phyloP scores from a whole-genome alignment of 495 filamentous ascomycete genomes.

The Pyrenula massariospora region DNA sequence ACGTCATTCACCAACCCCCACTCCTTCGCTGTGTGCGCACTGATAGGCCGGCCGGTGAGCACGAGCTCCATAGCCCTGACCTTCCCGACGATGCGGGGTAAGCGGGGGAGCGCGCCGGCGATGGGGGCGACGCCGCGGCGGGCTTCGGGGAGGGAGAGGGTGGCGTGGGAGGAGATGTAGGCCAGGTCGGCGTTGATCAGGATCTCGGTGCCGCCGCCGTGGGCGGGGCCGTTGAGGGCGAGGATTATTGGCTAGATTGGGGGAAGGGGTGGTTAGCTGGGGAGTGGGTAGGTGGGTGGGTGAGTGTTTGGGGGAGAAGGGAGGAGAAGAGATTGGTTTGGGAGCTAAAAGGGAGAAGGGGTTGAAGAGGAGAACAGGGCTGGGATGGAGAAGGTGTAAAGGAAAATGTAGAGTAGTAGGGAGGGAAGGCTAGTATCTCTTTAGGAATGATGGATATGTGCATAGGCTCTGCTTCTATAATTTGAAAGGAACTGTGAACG shows the following conservation, averaged over 20 bases:
- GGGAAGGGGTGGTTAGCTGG: too few species aligned
- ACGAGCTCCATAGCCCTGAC: slow-evolving; percentile 64
- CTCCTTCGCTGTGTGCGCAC: slow-evolving; percentile 42
- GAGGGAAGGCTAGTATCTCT: too few species aligned
- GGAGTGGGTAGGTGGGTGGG: too few species aligned
- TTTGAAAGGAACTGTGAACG: too few species aligned
- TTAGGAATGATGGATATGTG: too few species aligned
- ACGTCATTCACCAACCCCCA: slow-evolving; percentile 69
- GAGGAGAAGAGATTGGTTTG: too few species aligned
- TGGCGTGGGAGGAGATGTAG: slow-evolving; percentile 39
- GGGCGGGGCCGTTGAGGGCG: slow-evolving; percentile 64
- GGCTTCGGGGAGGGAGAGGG: slow-evolving; percentile 57
- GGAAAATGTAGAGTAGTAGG: too few species aligned
- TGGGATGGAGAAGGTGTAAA: too few species aligned
- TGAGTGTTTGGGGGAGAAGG: too few species aligned
- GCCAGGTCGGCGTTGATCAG: slow-evolving; percentile 60
- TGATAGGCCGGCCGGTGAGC: slow-evolving; percentile 47
- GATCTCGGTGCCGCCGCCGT: slow-evolving; percentile 69
- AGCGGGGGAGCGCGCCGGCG: slow-evolving; percentile 58
- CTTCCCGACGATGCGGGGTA: slow-evolving; percentile 54
- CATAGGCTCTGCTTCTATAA: too few species aligned
- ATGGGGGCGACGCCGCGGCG: slow-evolving; percentile 58
- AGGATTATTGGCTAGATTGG: slow-evolving; percentile 62
- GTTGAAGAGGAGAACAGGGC: too few species aligned
- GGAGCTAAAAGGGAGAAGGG: too few species aligned